phyloP scores from a whole-genome alignment of 2,329 filamentous ascomycete genomes.

The Metarhizium sp. region DNA sequence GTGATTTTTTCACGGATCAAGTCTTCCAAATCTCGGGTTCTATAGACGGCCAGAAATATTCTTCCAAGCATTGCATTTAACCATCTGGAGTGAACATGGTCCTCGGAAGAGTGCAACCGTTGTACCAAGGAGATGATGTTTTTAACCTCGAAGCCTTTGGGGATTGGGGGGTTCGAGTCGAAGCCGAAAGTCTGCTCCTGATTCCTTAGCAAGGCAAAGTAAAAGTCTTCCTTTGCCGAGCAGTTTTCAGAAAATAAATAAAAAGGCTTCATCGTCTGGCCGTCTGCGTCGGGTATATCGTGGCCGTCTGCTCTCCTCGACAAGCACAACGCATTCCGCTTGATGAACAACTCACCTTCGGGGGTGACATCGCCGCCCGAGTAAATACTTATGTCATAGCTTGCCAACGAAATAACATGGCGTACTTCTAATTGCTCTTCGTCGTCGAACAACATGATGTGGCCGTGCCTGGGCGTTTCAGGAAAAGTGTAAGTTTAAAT shows the following conservation, averaged over 20 bases:
- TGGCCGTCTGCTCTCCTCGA: conserved; percentile 51
- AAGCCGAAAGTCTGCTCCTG: conserved; percentile 59
- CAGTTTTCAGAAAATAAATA: conserved; percentile 92
- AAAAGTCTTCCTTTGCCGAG: conserved; percentile 97
- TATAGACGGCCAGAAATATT: conserved; percentile 80
- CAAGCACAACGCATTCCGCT: conserved; percentile 80
- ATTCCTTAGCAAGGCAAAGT: conserved; percentile 81
- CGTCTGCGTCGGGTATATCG: conserved; percentile 43
- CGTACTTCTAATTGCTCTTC: conserved; percentile 91
- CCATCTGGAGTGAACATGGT: conserved; percentile 85
- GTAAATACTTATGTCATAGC: conserved; percentile 79
- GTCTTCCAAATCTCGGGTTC: conserved; percentile 70
- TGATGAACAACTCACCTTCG: conserved; percentile 93
- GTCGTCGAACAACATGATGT: conserved; percentile 96
- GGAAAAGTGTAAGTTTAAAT: too few species aligned
- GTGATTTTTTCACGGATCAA: conserved; percentile 78
- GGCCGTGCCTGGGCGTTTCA: conserved; percentile 59
- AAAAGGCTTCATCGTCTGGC: conserved; percentile 65
- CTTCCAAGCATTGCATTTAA: conserved; percentile 86
- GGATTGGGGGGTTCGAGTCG: conserved; percentile 49
- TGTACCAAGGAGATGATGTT: conserved; percentile 87
- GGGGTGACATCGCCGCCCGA: conserved; percentile 68
- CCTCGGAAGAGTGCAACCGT: conserved; percentile 81
- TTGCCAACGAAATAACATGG: conserved; percentile 86
- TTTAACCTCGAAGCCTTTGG: conserved; percentile 70